A percentile compares a stretch with the other conserved stretches of the same genome.
phyloP scores from a whole-genome alignment of 129 eudicot genomes.

The Glebionis coronaria region DNA sequence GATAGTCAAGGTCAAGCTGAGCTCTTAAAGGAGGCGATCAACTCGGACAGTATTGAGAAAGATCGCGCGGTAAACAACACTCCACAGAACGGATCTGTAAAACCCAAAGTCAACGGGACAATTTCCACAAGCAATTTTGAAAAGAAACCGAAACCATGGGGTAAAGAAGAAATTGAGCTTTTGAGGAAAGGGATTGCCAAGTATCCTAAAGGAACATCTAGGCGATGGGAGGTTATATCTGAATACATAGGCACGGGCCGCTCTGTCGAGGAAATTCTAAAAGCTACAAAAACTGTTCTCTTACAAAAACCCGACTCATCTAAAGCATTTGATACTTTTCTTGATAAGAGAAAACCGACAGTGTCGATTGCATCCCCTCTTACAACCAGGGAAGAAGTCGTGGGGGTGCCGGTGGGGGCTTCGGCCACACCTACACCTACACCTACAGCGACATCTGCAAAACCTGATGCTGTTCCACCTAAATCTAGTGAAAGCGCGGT shows the following conservation, averaged over 20 bases:
- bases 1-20: slow-evolving; percentile 42
- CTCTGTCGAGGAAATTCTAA: slow-evolving; percentile 88
- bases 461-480: slow-evolving; percentile 15
- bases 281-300: slow-evolving; percentile 91
- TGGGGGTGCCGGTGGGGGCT: slow-evolving; percentile 41
- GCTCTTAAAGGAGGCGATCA: slow-evolving; percentile 49
- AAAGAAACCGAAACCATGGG: slow-evolving; percentile 86
- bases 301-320: slow-evolving; percentile 92
- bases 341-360: slow-evolving; percentile 87
- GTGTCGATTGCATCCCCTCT: slow-evolving; percentile 79
- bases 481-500: slow-evolving; percentile 24
- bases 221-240: slow-evolving; percentile 95
- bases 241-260: slow-evolving; percentile 87
- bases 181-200: slow-evolving; percentile 74
- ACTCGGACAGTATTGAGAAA: slow-evolving; percentile 30
- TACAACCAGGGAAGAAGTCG: slow-evolving; percentile 73
- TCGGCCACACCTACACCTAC: slow-evolving; percentile 4
- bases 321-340: slow-evolving; percentile 96
- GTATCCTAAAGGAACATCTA: slow-evolving; percentile 93
- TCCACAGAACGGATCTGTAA: slow-evolving; percentile 50
- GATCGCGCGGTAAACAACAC: slow-evolving; percentile 31
- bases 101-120: slow-evolving; percentile 35
- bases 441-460: slow-evolving; percentile 8
- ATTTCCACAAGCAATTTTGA: slow-evolving; percentile 27
- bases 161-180: slow-evolving; percentile 87